Base-by-base conservation (phyloP, 805 yeast species). In the Ogataea angusta region DNA sequence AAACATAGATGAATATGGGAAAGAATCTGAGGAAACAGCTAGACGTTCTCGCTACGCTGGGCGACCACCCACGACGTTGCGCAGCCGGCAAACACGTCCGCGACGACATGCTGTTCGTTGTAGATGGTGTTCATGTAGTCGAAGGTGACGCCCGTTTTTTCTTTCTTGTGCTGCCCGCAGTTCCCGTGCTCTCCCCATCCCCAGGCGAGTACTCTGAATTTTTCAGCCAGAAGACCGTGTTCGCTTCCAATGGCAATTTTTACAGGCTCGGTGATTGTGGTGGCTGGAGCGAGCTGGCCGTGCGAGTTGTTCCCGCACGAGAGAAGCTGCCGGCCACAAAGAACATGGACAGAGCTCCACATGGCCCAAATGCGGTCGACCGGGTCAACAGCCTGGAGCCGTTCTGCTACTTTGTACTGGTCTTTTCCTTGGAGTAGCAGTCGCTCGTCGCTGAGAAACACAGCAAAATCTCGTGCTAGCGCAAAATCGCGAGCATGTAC, bases 121-220 rank as follows among this genome's bases (percentile, higher is more conserved):
- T 68, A 66, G 3, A 72, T 26, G 7, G 37, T 41, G 40, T 72
- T 72, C 15, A 71, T 48, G 30, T 61, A 54, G 43, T 60, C 63
- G 44, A 62, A 69, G 3, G 70, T 66, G 33, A 65, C 73, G 34
- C 37, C 63, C 26, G 42, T 59, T 34, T 9, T 49, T 3, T 49
- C 35, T 14, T 34, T 37, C 33, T 16, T 22, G 27, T 59, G 56
- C 1, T 40, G 36, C 0, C 96, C 95, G 63, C 98, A 91, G 57
- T 91, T 91, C 0, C 99, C 99, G 61, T 91, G 99, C 56, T 93
- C 98, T 10, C 96, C 97, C 99, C 99, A 91, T 0, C 99, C 99
- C 98, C 98, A 93, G 2, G 90, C 73, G 40, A 56, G 66, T 0
- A 89, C 81, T 7, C 42, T 36, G 28, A 60, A 51, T 12, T 57